phyloP scores from a whole-genome alignment of 305 asterid species.

The Stenogyne calaminthoides region DNA sequence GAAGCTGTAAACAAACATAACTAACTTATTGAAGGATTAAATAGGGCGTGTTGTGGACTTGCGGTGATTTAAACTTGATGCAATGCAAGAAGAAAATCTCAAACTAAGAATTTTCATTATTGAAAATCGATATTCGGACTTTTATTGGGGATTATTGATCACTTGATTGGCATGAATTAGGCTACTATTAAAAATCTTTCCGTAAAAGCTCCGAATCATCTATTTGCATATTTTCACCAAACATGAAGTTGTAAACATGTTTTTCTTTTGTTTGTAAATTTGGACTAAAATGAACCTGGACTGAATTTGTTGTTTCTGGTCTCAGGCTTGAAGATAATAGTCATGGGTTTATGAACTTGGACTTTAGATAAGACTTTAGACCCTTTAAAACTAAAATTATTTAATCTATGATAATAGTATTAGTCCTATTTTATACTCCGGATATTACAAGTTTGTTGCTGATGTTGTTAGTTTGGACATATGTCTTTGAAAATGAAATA shows the following conservation, averaged over 20 bases:
- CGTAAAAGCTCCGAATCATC: background rate
- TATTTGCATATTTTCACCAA: background rate
- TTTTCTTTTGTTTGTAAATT: background rate
- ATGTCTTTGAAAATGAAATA: background rate
- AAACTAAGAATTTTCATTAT: background rate
- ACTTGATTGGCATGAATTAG: background rate
- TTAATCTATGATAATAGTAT: background rate
- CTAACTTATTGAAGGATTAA: too few relatives aligned
- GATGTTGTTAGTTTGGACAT: background rate
- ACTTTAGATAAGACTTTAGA: background rate
- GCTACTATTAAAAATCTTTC: background rate
- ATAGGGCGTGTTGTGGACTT: too few relatives aligned
- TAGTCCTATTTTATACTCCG: background rate
- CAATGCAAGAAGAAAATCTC: background rate
- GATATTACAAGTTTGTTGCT: background rate
- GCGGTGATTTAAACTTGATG: too few relatives aligned
- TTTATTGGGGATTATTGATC: background rate
- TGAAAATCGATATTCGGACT: background rate
- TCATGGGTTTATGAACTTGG: background rate
- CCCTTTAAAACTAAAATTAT: background rate
- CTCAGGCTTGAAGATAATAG: background rate
- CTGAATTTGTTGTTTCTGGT: background rate
- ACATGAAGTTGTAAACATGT: background rate
- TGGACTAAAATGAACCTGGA: background rate
- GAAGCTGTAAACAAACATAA: too few relatives aligned